Base-by-base conservation (phyloP, 192 early-diverging fungal genomes). In the Phlyctochytrium arcticum region DNA sequence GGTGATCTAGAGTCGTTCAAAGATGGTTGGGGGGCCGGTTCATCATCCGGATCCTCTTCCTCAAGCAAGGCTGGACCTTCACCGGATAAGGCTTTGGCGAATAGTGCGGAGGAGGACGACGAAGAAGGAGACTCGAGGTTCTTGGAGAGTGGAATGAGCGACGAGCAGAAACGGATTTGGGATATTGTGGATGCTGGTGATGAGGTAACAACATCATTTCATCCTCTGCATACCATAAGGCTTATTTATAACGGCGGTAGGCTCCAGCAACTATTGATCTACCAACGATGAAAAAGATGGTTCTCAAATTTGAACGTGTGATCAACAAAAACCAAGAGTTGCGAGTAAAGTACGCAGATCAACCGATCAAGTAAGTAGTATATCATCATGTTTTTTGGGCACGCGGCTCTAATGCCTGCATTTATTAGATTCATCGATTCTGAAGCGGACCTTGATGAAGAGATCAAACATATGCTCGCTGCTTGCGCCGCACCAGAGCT, bases 391-490 rank as follows among this genome's bases (percentile, higher is more conserved):
- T 32, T 36, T 57, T n/a, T 17, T 4, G 26, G 15, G 29, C 29
- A 53, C 15, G n/a, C 0, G 21, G 50, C 29, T 6, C 17, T 12
- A 53, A 17, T 53, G 50, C 15, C 3, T 27, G 17, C 24, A 8
- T 27, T 3, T 21, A 53, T 53, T 62, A 76, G 81, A 49, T 98
- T 98, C 73, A 90, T 95, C 65, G 94, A 96, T 55, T 96, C 94
- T 27, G 96, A 99, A 71, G 86, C 91, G 8, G 94, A 96, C 65
- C 76, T 99, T 31, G 95, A 94, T 60, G 92, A 94, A 64, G 90
- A 90, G 34, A 86, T 96, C 44, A 89, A 93, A 57, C 76, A 72
- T 30, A 70, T 99, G 48, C 70, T 87, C 61, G 78, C 83, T 17
- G 67, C 93, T 39, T 87, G 92, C 7, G 88, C 90, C 50, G 87